A percentile compares a stretch with the other conserved stretches of the same genome.
Conservation (phyloP, 306 rosid genomes). For the Rosa rugosa region DNA sequence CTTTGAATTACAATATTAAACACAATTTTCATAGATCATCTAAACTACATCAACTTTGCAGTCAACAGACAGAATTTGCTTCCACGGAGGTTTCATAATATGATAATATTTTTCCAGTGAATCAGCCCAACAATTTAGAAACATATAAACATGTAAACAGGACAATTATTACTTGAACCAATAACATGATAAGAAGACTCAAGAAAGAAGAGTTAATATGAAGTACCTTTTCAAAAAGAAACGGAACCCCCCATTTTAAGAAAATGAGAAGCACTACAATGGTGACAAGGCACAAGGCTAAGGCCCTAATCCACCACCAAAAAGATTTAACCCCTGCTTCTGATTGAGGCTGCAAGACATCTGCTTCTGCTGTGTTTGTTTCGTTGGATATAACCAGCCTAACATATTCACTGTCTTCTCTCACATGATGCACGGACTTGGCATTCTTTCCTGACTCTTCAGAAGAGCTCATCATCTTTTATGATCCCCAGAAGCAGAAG, state of each 20-base stretch:
- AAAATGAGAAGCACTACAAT: slow-evolving; percentile 40
- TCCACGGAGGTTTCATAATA: neutral
- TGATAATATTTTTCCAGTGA: neutral
- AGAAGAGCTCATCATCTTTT: slow-evolving; percentile 55
- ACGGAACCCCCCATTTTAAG: slow-evolving; percentile 83
- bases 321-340: slow-evolving; percentile 44
- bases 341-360: slow-evolving; percentile 51
- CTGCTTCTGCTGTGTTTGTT: slow-evolving; percentile 46
- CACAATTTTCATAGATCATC: neutral
- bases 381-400: slow-evolving; percentile 83
- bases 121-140: neutral
- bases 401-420: slow-evolving; percentile 71
- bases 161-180: neutral
- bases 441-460: slow-evolving; percentile 50
- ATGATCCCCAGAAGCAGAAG: slow-evolving; percentile 19
- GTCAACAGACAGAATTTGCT: neutral
- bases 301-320: slow-evolving; percentile 74
- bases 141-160: neutral
- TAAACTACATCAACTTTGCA: neutral
- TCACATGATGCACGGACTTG: slow-evolving; percentile 45
- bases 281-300: slow-evolving; percentile 47
- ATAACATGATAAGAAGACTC: neutral
- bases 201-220: slow-evolving; percentile 11
- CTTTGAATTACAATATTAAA: neutral
- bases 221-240: slow-evolving; percentile 81